Evolutionary conservation across 306 rosid genomes (phyloP), one percentile per base, ranked within the genome.

Genomic region (Acacia melanoxylon): DNA sequence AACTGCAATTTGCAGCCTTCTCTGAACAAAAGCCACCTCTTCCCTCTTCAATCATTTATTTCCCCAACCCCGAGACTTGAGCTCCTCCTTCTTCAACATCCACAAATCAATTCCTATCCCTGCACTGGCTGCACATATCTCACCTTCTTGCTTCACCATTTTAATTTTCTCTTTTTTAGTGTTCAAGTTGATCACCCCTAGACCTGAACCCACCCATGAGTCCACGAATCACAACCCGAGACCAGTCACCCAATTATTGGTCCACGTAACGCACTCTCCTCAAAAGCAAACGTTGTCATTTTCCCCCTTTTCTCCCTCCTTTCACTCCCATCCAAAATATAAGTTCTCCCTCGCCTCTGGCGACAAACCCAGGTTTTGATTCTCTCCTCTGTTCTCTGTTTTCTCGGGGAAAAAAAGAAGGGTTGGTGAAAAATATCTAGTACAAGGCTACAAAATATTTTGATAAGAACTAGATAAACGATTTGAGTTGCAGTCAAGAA

Each of bases 131-230:
- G 19, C 52, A 14, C 2, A 45, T 45, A 45, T 45, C 49, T 10
- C 11, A 14, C 49, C 15, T 46, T 45, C 51, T 11, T 45, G 14
- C 19, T 46, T 3, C 56, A 49, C 56, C 20, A 49, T 49, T 17
- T 16, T 49, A 49, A 48, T 49, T 49, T 49, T 49, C 6, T 16
- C 20, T 0, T 4, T 13, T 22, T 22, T 22, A n/a, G 4, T 10
- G 1, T 45, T 2, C 20, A 58, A 31, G 59, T 62, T 66, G 82
- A 65, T 74, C 65, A 58, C 82, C 89, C 74, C 76, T 78, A 68
- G 88, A 79, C 62, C 54, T 67, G 27, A 83, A 54, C 74, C 75
- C 88, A 85, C 67, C 68, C 29, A 76, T 54, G 45, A 71, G 59
- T 56, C 63, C 31, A 71, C 71, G 44, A 63, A 63, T 25, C 24